A percentile compares a stretch with the other conserved stretches of the same genome.
These are phyloP conservation scores for Colletotrichum destructivum DNA, from an alignment of 2,329 filamentous ascomycete genomes.

Conservation along the genomic window DNA sequence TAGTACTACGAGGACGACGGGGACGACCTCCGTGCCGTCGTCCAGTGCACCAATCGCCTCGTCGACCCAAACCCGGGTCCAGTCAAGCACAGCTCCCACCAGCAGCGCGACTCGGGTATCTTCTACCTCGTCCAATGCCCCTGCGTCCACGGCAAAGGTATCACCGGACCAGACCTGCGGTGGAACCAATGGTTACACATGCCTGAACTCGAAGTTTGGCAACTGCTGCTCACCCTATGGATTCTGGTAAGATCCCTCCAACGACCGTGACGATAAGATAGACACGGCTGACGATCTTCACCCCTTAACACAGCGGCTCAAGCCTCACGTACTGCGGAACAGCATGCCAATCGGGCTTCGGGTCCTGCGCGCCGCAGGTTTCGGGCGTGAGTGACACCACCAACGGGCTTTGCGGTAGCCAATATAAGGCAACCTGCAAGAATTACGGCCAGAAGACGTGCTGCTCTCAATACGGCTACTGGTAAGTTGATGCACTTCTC, in stretches of 20 bases:
- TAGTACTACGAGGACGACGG: constrained; percentile 34
- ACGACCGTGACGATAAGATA: constrained; percentile 2
- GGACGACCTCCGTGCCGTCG: constrained; percentile 5
- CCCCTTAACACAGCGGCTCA: constrained; percentile 48
- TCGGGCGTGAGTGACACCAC: constrained; percentile 50
- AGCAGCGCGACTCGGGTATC: constrained; percentile 1
- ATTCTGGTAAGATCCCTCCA: constrained; percentile 53
- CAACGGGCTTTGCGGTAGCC: constrained; percentile 54
- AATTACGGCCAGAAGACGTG: constrained; percentile 53
- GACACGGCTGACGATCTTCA: constrained; percentile 24
- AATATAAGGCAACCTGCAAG: constrained; percentile 51
- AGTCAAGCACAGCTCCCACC: neutral
- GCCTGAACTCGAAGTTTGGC: constrained; percentile 53
- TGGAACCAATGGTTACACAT: constrained; percentile 53
- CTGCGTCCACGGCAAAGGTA: constrained; percentile 43
- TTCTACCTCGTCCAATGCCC: neutral
- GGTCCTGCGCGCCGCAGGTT: constrained; percentile 49
- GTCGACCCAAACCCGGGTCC: neutral
- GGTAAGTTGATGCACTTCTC: constrained; percentile 47
- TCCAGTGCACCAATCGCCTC: neutral
- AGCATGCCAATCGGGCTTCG: constrained; percentile 55
- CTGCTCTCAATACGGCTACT: constrained; percentile 55
- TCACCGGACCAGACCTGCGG: constrained; percentile 57
- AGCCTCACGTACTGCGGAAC: constrained; percentile 54
- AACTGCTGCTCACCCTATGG: constrained; percentile 59